These are phyloP conservation scores for Cyanidioschyzon merolae DNA, from an alignment of 23 red algal genomes.

Conservation along the genomic window DNA sequence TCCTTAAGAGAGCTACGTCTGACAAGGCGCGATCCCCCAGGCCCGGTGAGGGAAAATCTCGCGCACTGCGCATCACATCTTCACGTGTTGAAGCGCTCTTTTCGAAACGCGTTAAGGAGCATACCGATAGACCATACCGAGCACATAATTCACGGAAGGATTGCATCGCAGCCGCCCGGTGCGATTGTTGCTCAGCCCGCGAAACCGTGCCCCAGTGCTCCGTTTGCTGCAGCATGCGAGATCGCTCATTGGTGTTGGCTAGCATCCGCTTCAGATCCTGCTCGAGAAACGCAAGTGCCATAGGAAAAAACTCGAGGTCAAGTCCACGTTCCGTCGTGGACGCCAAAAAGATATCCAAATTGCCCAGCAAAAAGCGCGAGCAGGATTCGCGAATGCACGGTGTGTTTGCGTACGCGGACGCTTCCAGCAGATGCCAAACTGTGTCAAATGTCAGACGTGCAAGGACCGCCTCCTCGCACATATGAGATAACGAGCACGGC, in stretches of 20 bases:
- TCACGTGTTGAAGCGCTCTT: no score
- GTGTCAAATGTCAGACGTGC: background rate
- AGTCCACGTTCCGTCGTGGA: background rate
- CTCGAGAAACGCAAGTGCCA: background rate
- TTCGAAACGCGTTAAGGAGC: background rate
- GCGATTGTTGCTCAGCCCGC: background rate
- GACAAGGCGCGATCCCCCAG: no score
- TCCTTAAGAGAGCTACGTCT: no score
- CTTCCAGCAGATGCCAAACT: background rate
- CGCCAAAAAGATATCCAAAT: conserved; percentile 2
- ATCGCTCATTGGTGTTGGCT: no score
- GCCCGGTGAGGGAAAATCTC: no score
- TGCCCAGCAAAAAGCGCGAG: background rate
- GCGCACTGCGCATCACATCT: no score
- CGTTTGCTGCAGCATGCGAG: no score
- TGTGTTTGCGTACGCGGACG: background rate
- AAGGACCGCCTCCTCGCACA: background rate
- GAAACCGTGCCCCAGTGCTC: background rate
- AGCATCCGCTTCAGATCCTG: background rate
- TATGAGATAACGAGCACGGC: background rate
- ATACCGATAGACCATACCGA: background rate
- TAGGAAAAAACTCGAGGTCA: background rate
- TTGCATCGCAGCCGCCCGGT: background rate
- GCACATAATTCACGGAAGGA: background rate
- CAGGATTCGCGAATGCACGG: background rate